Percentiles rank a stretch among this genome's conserved stretches.
phyloP scores from a whole-genome alignment of 345 rosid genomes.

The Citropsis articulata region DNA sequence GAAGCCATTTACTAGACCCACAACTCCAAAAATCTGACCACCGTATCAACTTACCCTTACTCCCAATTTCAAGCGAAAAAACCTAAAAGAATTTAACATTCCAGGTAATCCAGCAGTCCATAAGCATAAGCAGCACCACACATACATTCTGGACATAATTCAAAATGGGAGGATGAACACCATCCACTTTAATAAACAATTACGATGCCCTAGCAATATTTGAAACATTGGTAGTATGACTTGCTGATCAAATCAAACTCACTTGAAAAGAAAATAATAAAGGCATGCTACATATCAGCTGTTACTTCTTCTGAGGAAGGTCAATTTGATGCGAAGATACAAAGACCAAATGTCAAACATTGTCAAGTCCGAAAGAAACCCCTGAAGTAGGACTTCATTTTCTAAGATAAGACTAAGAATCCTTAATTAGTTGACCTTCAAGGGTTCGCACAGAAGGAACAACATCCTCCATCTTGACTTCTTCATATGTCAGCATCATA shows the following conservation, averaged over 20 bases:
- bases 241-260: background rate
- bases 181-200: background rate
- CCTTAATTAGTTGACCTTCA: background rate
- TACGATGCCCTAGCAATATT: background rate
- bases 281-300: background rate
- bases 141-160: background rate
- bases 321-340: background rate
- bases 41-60: background rate
- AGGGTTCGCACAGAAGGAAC: background rate
- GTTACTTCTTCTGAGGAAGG: background rate
- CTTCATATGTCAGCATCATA: background rate
- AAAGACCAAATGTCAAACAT: background rate
- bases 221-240: background rate
- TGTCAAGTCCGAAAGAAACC: background rate
- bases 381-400: background rate
- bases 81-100: background rate
- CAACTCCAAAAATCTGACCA: background rate
- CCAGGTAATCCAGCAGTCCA: background rate
- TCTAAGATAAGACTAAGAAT: background rate
- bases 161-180: too few species aligned
- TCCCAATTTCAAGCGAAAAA: background rate
- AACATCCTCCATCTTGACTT: background rate
- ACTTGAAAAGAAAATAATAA: background rate
- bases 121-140: background rate
- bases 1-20: background rate